Base-by-base conservation (phyloP, 352 stramenopile genomes). In the Phytopythium kandeliae region DNA sequence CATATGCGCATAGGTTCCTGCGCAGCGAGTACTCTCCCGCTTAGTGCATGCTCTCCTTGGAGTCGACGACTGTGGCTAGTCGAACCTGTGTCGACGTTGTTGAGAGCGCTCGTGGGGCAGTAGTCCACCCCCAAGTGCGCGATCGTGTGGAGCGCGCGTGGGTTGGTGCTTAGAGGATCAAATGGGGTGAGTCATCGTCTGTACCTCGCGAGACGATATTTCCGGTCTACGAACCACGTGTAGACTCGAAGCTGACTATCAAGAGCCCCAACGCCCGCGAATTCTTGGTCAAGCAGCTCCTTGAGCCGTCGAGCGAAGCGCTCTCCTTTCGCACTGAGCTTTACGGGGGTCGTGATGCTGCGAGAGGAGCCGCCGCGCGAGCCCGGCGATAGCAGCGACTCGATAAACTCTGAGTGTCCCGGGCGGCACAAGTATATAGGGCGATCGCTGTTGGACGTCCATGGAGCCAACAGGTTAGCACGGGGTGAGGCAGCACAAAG, bases 341-440 rank as follows among this genome's bases (percentile, higher is more conserved):
- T 57, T 9, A 28, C 52, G 0, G 50, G n/a, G 2, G 49, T 34
- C 17, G 25, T 51, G 16, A 46, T 37, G 21, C 53, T 30, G 16
- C 63, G 37, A 22, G 66, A 41, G 2, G 46, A 47, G 7, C 50
- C 50, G 2, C 33, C 30, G 5, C 34, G 26, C 62, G 54, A 16
- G 63, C 65, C 4, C 46, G 61, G 55, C 35, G 53, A 17, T 31
- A 59, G 40, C 9, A 61, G 51, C 3, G 65, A 65, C n/a, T 74
- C 55, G 1, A 54, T 44, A 17, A 60, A 62, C 4, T 52, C 45
- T 38, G 67, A 71, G 31, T 75, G 65, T 3, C 59, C 65, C 21
- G 69, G 69, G 12, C 69, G 63, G 19, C 59, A 74, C 15, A 78
- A 63, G 51, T 71, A 78, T 25, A 75, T 71, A 10, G 69, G 69